Evolutionary conservation across 306 rosid species (phyloP).

Genomic region (Malus sieversii): DNA sequence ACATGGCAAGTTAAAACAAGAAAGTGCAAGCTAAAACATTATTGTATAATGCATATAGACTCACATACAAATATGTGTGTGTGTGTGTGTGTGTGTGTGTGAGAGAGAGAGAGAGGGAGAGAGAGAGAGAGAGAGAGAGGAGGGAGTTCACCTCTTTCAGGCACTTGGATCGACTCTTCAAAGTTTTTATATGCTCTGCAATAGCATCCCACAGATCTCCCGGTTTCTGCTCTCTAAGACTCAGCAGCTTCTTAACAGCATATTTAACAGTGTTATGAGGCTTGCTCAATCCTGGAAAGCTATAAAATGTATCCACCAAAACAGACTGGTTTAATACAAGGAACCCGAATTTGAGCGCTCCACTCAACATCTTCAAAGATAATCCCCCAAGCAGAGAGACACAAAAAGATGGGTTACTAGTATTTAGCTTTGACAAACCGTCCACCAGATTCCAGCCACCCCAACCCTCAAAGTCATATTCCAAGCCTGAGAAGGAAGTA

Average conservation of each 20-base stretch:
- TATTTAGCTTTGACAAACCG: constrained; percentile 48
- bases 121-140: neutral
- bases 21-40: neutral
- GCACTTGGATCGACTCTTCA: constrained; percentile 55
- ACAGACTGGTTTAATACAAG: constrained; percentile 56
- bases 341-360: constrained; percentile 75
- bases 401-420: constrained; percentile 49
- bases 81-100: neutral
- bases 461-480: constrained; percentile 67
- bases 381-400: constrained; percentile 87
- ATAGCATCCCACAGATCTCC: constrained; percentile 58
- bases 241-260: constrained; percentile 77
- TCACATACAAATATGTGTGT: neutral
- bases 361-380: constrained; percentile 68
- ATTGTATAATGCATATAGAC: neutral
- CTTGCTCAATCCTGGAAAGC: constrained; percentile 71
- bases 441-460: constrained; percentile 76
- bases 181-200: constrained; percentile 36
- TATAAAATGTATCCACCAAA: constrained; percentile 54
- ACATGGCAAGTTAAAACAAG: neutral
- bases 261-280: constrained; percentile 87
- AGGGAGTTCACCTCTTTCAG: constrained; percentile 63
- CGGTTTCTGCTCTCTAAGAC: constrained; percentile 54
- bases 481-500: constrained; percentile 91
- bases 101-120: neutral